Percentiles rank a stretch among this genome's conserved stretches.
Evolutionary conservation across 192 early-diverging fungal genomes (phyloP).

Genomic region (Dispira simplex): DNA sequence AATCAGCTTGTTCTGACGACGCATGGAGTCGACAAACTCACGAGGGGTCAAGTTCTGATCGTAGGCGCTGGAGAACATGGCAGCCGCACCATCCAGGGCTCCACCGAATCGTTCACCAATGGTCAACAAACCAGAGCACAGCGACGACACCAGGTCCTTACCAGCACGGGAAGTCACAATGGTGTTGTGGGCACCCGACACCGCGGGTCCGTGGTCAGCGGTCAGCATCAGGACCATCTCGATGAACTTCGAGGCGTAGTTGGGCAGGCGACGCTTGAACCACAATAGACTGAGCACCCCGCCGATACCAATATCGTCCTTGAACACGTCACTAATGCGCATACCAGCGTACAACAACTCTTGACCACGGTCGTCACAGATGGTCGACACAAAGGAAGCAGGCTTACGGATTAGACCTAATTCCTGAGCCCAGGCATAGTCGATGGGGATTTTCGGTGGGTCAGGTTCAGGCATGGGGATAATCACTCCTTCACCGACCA

Average conservation of each 20-base stretch:
- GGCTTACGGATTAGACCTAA: slow-evolving; percentile 96
- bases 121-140: slow-evolving; percentile 88
- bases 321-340: slow-evolving; percentile 97
- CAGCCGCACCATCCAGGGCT: slow-evolving; percentile 94
- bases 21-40: slow-evolving; percentile 90
- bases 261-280: slow-evolving; percentile 95
- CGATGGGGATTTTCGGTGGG: slow-evolving; percentile 94
- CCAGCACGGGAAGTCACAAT: slow-evolving; percentile 92
- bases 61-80: slow-evolving; percentile 78
- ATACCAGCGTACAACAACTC: slow-evolving; percentile 97
- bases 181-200: slow-evolving; percentile 83
- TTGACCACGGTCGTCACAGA: slow-evolving; percentile 98
- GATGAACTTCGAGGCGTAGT: slow-evolving; percentile 92
- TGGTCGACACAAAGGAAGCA: slow-evolving; percentile 95
- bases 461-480: slow-evolving; percentile 71
- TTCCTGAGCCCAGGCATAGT: slow-evolving; percentile 99
- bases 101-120: slow-evolving; percentile 98
- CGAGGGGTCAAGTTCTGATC: slow-evolving; percentile 83
- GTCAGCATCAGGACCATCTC: slow-evolving; percentile 99
- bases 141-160: slow-evolving; percentile 91
- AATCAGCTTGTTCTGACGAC: slow-evolving; percentile 94
- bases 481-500: slow-evolving; percentile 58
- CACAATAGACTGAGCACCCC: slow-evolving; percentile 92
- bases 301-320: slow-evolving; percentile 96
- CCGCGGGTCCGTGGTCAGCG: slow-evolving; percentile 97